These are phyloP conservation scores for Gossypium schwendimanii DNA, from an alignment of 441 rosid species.

Conservation along the genomic window DNA sequence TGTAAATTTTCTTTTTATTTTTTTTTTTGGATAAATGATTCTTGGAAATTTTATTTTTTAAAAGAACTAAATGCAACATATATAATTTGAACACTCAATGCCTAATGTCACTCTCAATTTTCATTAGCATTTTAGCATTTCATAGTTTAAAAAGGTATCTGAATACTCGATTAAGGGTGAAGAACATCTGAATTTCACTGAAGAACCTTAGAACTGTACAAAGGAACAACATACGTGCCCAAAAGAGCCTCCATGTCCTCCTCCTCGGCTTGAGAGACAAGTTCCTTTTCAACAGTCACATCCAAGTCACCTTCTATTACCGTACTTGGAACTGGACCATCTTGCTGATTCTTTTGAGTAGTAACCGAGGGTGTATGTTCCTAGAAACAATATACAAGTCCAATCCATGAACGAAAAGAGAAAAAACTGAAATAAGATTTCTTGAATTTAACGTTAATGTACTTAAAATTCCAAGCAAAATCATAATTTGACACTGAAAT, in stretches of 20 bases:
- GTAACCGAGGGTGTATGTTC: constrained; percentile 72
- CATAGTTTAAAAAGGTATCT: not conserved
- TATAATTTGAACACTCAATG: constrained; percentile 12
- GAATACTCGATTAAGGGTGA: not conserved
- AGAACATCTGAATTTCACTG: not conserved
- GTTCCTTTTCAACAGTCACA: constrained; percentile 84
- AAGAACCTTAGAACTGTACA: constrained; percentile 18
- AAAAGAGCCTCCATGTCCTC: constrained; percentile 98
- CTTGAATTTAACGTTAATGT: not conserved
- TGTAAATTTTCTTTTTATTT: not conserved
- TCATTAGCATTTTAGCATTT: not conserved
- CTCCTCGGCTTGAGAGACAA: constrained; percentile 97
- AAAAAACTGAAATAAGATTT: not conserved
- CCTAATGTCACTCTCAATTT: constrained; percentile 24
- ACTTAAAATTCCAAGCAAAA: not conserved
- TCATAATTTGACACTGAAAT: not conserved
- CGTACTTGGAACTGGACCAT: constrained; percentile 57
- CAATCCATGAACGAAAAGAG: not conserved
- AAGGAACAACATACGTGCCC: constrained; percentile 61
- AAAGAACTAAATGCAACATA: not conserved
- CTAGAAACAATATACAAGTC: constrained; percentile 30
- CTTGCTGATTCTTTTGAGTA: constrained; percentile 51
- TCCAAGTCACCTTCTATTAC: constrained; percentile 63
- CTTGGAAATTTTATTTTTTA: not conserved
- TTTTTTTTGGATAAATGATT: too few relatives aligned